Base-by-base conservation (phyloP, 2,329 filamentous ascomycete species). In the Aspergillus puulaauensis region DNA sequence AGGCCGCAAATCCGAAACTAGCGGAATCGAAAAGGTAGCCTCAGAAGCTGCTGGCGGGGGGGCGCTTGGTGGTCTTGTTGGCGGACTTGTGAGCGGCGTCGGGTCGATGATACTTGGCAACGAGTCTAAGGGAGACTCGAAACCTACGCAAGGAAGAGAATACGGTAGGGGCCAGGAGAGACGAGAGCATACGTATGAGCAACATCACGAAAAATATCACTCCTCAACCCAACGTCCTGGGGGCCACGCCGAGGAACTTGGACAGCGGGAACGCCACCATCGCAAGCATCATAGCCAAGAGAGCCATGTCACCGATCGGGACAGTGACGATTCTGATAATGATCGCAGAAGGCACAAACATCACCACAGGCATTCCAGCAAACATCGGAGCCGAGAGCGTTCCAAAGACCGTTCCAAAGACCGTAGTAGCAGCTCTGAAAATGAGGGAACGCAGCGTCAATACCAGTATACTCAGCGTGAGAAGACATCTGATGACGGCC, bases 61-160 rank as follows among this genome's bases (percentile, higher is more conserved):
- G 50, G 84, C 84, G 11, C 71, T 91, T 1, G 88, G 89, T 31
- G 87, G 88, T 23, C 77, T 96, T 44, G 79, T 96, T 12, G 88
- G 87, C 54, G 85, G 87, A 27, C 74, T 90, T 35, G 88, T 90
- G 27, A 78, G 81, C 31, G 80, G 77, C 24, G 74, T 83, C 59
- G 80, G 81, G 31, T 83, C 83, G 37, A 85, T 84, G 40, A 76
- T 93, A 15, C 82, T 96, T 8, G 84, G 86, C 11, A 84, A 86
- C 11, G 82, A 83, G 12, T 39, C 54, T n/a, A 50, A 51, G 19
- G 40, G 39, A 11, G 45, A 54, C 3, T 51, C 56, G 23, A 41
- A 24, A 11, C 50, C 17, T 23, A 37, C 40, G 4, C 52, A 56
- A 9, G 17, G 47, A 48, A 15, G 9, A 27, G 27, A 43, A 24